Conservation (phyloP, 257 asterid species). For the Paulownia fortunei region DNA sequence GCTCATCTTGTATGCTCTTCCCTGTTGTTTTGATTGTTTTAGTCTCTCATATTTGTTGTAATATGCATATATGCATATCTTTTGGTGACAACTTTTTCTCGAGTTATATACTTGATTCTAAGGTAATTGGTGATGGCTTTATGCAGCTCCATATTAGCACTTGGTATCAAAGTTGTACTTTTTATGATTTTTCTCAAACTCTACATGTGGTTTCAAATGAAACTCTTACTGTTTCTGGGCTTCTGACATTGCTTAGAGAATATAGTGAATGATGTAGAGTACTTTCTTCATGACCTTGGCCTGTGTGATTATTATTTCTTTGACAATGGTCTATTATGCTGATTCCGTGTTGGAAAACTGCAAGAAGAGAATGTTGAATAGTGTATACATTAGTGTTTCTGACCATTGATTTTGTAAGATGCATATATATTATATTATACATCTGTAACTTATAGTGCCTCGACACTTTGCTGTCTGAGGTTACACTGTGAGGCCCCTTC, state of each 20-base stretch:
- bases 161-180: background rate
- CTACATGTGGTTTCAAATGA: background rate
- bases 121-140: background rate
- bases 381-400: background rate
- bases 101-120: background rate
- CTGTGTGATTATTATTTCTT: background rate
- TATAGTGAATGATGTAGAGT: background rate
- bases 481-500: background rate
- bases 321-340: background rate
- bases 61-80: conserved; percentile 13
- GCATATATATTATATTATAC: background rate
- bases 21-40: conserved; percentile 9
- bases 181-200: background rate
- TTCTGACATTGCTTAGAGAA: background rate
- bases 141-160: background rate
- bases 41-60: conserved; percentile 14
- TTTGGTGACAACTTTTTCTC: conserved; percentile 1
- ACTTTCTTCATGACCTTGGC: background rate
- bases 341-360: background rate
- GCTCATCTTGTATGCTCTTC: conserved; percentile 80
- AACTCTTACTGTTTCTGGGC: background rate
- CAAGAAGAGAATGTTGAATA: conserved; percentile 3
- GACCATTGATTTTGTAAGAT: conserved; percentile 18
- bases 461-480: background rate
- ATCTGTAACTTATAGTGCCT: background rate